phyloP scores from a whole-genome alignment of 2,329 filamentous ascomycete genomes.

The Teratosphaeria epicoccoides region DNA sequence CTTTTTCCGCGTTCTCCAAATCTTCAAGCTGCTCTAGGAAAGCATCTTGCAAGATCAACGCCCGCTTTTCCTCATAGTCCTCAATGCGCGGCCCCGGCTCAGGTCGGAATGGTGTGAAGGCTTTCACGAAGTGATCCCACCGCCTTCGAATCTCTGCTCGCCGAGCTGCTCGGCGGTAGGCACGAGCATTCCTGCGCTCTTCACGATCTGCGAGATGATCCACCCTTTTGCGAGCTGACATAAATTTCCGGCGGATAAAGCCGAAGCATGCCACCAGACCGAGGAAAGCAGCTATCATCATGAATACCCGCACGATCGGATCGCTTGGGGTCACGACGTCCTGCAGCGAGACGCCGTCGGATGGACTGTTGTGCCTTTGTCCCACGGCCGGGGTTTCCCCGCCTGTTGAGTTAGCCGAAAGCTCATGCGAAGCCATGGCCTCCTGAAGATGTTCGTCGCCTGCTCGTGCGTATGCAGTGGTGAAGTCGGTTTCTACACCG shows the following conservation, averaged over 20 bases:
- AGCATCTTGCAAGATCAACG: conserved; percentile 33
- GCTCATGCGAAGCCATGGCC: conserved; percentile 1
- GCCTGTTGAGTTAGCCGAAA: conserved; percentile 4
- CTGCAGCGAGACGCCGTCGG: conserved; percentile 7
- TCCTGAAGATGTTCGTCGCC: not conserved
- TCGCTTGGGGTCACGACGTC: conserved; percentile 17
- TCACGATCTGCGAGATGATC: conserved; percentile 45
- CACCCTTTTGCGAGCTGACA: conserved; percentile 39
- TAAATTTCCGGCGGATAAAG: conserved; percentile 38
- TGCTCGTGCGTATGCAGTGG: conserved; percentile 5
- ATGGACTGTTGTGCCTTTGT: not conserved
- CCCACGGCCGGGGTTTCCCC: not conserved
- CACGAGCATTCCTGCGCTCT: conserved; percentile 41
- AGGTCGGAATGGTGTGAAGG: conserved; percentile 22
- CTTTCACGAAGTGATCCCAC: conserved; percentile 31
- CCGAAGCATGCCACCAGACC: conserved; percentile 36
- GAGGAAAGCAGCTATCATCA: conserved; percentile 34
- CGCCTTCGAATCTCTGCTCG: conserved; percentile 41
- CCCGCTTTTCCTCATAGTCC: conserved; percentile 44
- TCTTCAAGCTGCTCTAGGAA: conserved; percentile 30
- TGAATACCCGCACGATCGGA: conserved; percentile 30
- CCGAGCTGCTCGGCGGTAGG: conserved; percentile 44
- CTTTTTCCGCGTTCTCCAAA: conserved; percentile 32
- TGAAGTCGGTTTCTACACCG: conserved; percentile 11
- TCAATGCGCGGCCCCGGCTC: conserved; percentile 24